phyloP scores from a whole-genome alignment of 257 asterid species.

The Fraxinus pennsylvanica region DNA sequence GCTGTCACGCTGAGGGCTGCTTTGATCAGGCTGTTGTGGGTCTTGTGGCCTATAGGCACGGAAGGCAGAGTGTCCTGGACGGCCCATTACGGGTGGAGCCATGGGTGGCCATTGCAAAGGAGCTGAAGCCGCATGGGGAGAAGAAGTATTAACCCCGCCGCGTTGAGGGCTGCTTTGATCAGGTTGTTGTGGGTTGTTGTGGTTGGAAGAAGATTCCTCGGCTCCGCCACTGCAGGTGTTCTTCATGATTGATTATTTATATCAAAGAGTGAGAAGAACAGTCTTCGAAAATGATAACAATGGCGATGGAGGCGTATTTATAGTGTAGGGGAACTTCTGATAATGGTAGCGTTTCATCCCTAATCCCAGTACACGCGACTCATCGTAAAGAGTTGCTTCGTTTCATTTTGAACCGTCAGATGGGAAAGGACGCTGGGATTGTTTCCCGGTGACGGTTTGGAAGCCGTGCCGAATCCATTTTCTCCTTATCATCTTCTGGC shows the following conservation, averaged over 20 bases:
- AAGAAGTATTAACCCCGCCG: neutral
- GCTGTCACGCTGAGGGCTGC: neutral
- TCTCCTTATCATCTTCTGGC: too few relatives aligned
- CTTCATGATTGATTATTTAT: neutral
- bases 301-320: neutral
- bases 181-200: neutral
- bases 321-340: neutral
- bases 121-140: neutral
- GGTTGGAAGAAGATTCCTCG: neutral
- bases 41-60: too few relatives aligned
- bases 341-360: too few relatives aligned
- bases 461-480: too few relatives aligned
- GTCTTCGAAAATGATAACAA: neutral
- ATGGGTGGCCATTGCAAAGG: neutral
- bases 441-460: too few relatives aligned
- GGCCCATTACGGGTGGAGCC: too few relatives aligned
- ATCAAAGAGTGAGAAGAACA: neutral
- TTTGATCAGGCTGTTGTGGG: too few relatives aligned
- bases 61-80: too few relatives aligned
- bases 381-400: too few relatives aligned
- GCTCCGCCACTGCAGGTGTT: neutral
- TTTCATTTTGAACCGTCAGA: too few relatives aligned
- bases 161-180: neutral
- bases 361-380: too few relatives aligned
- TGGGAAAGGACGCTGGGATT: too few relatives aligned